A percentile compares a stretch with the other conserved stretches of the same genome.
Conservation (phyloP, 441 rosid species). For the Monsonia emarginata region DNA sequence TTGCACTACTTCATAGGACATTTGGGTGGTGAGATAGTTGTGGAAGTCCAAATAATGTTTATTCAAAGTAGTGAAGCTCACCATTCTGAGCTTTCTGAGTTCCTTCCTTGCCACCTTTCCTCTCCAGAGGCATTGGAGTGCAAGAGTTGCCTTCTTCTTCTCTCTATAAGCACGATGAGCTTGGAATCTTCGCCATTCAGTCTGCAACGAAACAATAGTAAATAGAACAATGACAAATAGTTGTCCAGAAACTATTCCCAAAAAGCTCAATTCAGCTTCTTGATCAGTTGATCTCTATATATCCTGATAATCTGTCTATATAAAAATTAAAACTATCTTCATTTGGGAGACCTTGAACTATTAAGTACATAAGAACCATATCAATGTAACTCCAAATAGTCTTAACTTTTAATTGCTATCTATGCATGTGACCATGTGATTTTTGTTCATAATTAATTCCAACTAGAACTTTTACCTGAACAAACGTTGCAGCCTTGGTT, state of each 20-base stretch:
- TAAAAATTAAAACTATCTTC: too few relatives aligned
- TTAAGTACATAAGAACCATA: not conserved
- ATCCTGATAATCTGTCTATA: too few relatives aligned
- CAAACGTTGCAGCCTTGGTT: constrained; percentile 43
- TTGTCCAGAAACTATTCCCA: not conserved
- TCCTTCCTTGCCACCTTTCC: constrained; percentile 50
- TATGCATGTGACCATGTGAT: too few relatives aligned
- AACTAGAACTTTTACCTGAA: constrained; percentile 38
- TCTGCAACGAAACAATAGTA: constrained; percentile 27
- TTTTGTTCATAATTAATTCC: too few relatives aligned
- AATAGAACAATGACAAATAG: constrained; percentile 6
- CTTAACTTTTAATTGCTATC: too few relatives aligned
- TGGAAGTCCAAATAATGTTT: constrained; percentile 2
- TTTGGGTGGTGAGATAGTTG: too few relatives aligned
- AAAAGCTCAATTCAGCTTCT: too few relatives aligned
- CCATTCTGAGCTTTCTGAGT: constrained; percentile 56
- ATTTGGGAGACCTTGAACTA: too few relatives aligned
- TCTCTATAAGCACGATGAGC: constrained; percentile 36
- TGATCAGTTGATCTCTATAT: too few relatives aligned
- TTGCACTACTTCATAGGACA: too few relatives aligned
- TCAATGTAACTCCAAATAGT: too few relatives aligned
- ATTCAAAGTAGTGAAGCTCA: constrained; percentile 20
- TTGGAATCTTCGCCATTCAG: constrained; percentile 41
- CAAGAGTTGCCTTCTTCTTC: constrained; percentile 39
- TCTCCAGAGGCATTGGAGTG: constrained; percentile 58